These are phyloP conservation scores for Camellia oleifera DNA, from an alignment of 179 eudicot genomes.

Conservation along the genomic window DNA sequence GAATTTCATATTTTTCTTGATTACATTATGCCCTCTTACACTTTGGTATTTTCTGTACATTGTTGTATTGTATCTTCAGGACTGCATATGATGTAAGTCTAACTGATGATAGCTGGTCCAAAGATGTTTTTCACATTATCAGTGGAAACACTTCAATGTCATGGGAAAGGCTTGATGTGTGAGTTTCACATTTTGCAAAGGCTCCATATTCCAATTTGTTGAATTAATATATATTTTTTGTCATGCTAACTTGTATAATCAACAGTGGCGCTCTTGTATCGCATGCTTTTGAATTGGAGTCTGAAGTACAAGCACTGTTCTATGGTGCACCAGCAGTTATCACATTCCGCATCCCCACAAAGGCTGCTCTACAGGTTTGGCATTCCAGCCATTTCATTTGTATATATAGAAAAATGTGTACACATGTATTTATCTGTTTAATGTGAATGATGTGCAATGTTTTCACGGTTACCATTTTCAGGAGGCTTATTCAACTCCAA, in stretches of 20 bases:
- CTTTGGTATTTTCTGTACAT: background rate
- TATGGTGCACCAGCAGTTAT: slow-evolving; percentile 85
- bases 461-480: slow-evolving; percentile 17
- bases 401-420: background rate
- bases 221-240: background rate
- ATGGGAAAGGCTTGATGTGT: slow-evolving; percentile 96
- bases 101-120: slow-evolving; percentile 77
- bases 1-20: background rate
- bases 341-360: slow-evolving; percentile 81
- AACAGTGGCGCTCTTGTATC: slow-evolving; percentile 76
- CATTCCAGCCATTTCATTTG: slow-evolving; percentile 9
- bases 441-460: background rate
- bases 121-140: slow-evolving; percentile 50
- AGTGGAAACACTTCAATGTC: slow-evolving; percentile 70
- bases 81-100: slow-evolving; percentile 88
- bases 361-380: slow-evolving; percentile 80
- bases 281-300: slow-evolving; percentile 74
- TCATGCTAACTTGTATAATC: slow-evolving; percentile 10
- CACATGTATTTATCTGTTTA: background rate
- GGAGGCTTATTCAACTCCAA: slow-evolving; percentile 89
- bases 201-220: background rate
- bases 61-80: slow-evolving; percentile 39
- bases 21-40: background rate
- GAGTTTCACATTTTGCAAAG: slow-evolving; percentile 27
- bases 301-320: slow-evolving; percentile 57